A percentile compares a stretch with the other conserved stretches of the same genome.
These are phyloP conservation scores for Effrenium voratum DNA, from an alignment of 73 alveolate genomes.

Conservation along the genomic window DNA sequence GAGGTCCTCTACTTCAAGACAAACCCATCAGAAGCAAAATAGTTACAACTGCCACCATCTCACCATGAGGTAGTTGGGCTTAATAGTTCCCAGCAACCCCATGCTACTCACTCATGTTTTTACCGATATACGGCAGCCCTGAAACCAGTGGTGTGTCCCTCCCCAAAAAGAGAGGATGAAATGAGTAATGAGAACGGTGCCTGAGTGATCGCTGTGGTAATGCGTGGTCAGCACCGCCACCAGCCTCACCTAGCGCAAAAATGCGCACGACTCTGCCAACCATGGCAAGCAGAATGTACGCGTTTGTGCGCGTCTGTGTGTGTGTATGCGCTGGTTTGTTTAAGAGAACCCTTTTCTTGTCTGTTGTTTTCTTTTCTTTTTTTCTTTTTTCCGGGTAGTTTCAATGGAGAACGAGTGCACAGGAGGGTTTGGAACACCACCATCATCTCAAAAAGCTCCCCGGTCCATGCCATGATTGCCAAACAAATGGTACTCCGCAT, in stretches of 20 bases:
- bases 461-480: too few species aligned
- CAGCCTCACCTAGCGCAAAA: neutral
- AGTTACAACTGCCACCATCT: too few species aligned
- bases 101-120: too few species aligned
- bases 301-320: neutral
- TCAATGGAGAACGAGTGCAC: neutral
- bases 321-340: neutral
- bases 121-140: too few species aligned
- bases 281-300: neutral
- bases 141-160: too few species aligned
- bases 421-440: neutral
- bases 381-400: neutral
- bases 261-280: neutral
- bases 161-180: neutral
- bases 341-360: neutral
- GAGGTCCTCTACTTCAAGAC: too few species aligned
- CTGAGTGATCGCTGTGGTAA: constrained; percentile 70
- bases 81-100: too few species aligned
- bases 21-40: too few species aligned
- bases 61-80: too few species aligned
- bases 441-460: too few species aligned
- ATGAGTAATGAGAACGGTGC: too few species aligned
- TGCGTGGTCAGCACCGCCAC: constrained; percentile 64
- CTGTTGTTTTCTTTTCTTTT: neutral
- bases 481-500: too few species aligned